Evolutionary conservation across 805 yeast species (phyloP).

Genomic region (Isabelozyma heimii): DNA sequence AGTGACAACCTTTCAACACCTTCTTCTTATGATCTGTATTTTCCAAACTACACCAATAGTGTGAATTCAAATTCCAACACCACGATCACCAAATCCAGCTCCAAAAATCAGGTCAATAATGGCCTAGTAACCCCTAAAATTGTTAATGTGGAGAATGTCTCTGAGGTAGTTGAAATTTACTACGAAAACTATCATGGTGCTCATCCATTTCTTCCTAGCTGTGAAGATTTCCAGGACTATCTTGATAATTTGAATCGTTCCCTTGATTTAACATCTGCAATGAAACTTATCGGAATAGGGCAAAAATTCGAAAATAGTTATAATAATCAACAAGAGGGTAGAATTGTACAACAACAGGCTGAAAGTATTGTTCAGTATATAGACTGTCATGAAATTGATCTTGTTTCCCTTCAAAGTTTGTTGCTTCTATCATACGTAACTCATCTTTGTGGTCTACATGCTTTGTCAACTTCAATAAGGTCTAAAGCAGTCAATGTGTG

Average conservation of each 20-base stretch:
- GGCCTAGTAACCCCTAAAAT: background rate
- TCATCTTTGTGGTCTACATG: background rate
- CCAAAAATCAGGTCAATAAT: background rate
- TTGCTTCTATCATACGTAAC: background rate
- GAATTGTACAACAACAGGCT: background rate
- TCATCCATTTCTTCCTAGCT: background rate
- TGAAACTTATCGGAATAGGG: background rate
- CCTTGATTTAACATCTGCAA: background rate
- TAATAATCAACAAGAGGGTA: background rate
- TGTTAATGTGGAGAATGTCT: background rate
- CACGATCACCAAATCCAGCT: background rate
- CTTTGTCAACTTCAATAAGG: background rate
- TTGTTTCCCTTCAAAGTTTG: background rate
- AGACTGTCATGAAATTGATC: background rate
- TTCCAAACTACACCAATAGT: background rate
- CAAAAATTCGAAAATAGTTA: background rate
- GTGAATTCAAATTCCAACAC: background rate
- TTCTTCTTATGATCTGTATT: background rate
- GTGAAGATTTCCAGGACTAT: slow-evolving; percentile 9
- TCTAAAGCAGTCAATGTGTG: background rate
- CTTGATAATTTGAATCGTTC: background rate
- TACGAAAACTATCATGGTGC: slow-evolving; percentile 7
- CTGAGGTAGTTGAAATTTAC: slow-evolving; percentile 7
- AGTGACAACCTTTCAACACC: background rate
- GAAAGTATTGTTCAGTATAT: background rate